Evolutionary conservation across 495 filamentous ascomycete species (phyloP).

Genomic region (Gamarada debralockiae): DNA sequence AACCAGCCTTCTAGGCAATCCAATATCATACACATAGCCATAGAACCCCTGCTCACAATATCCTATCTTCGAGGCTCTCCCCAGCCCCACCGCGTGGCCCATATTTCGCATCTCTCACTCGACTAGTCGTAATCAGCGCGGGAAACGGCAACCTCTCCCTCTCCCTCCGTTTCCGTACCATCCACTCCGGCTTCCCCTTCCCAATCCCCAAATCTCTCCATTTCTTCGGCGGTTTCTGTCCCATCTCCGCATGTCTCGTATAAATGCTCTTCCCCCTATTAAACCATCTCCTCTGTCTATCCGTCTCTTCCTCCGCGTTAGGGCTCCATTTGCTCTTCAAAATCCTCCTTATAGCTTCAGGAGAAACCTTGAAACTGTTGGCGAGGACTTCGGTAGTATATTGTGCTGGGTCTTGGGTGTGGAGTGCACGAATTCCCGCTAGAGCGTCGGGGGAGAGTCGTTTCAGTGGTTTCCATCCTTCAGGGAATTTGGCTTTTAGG

Average conservation of each 20-base stretch:
- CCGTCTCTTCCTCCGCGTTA: constrained; percentile 51
- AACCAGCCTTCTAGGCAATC: not conserved
- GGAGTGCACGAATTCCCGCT: constrained; percentile 77
- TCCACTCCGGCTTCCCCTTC: constrained; percentile 25
- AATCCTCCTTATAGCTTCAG: constrained; percentile 83
- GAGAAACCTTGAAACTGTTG: constrained; percentile 74
- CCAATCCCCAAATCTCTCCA: constrained; percentile 69
- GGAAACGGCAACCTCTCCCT: not conserved
- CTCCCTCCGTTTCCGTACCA: constrained; percentile 7
- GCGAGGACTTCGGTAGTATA: constrained; percentile 76
- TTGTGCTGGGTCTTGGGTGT: constrained; percentile 65
- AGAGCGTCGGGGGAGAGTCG: constrained; percentile 87
- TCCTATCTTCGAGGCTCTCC: constrained; percentile 14
- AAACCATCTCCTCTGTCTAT: constrained; percentile 70
- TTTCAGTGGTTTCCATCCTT: constrained; percentile 77
- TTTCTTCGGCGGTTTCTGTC: constrained; percentile 60
- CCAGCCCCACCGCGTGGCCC: not conserved
- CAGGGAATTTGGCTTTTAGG: constrained; percentile 67
- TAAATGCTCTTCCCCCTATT: constrained; percentile 75
- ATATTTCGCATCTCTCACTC: not conserved
- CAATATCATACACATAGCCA: not conserved
- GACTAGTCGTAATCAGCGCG: constrained; percentile 11
- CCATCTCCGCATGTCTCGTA: constrained; percentile 65
- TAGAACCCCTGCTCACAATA: constrained; percentile 10
- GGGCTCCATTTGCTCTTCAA: constrained; percentile 82